phyloP scores from a whole-genome alignment of 2,329 filamentous ascomycete genomes.

The Colletotrichum paranaense region DNA sequence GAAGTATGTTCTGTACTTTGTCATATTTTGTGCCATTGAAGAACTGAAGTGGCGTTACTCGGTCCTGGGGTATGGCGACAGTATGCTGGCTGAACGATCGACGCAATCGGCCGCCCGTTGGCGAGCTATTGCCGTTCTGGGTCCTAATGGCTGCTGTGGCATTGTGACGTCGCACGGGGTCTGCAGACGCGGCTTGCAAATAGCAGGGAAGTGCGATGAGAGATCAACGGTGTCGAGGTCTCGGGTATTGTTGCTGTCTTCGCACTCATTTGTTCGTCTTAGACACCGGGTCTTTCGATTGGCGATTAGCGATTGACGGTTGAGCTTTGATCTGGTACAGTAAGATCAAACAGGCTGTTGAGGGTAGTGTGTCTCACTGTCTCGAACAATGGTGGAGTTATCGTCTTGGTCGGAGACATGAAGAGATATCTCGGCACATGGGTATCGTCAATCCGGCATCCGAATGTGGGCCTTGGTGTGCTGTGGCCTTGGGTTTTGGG shows the following conservation, averaged over 20 bases:
- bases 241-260: neutral
- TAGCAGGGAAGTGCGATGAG: neutral
- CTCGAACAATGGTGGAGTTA: neutral
- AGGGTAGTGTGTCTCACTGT: neutral
- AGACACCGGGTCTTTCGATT: neutral
- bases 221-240: neutral
- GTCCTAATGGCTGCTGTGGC: constrained; percentile 15
- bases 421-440: neutral
- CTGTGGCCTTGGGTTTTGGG: neutral
- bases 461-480: neutral
- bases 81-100: constrained; percentile 30
- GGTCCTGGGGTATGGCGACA: constrained; percentile 16
- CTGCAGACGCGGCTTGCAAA: constrained; percentile 12
- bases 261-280: neutral
- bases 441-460: neutral
- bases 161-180: constrained; percentile 16
- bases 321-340: neutral
- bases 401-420: neutral
- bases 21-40: neutral
- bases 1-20: neutral
- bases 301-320: neutral
- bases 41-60: neutral
- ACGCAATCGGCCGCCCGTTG: constrained; percentile 34
- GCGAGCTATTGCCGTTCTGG: constrained; percentile 21
- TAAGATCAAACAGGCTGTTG: neutral